Percentiles rank a stretch among this genome's conserved stretches.
Evolutionary conservation across 179 eudicot genomes (phyloP).

Genomic region (Nepenthes alata): DNA sequence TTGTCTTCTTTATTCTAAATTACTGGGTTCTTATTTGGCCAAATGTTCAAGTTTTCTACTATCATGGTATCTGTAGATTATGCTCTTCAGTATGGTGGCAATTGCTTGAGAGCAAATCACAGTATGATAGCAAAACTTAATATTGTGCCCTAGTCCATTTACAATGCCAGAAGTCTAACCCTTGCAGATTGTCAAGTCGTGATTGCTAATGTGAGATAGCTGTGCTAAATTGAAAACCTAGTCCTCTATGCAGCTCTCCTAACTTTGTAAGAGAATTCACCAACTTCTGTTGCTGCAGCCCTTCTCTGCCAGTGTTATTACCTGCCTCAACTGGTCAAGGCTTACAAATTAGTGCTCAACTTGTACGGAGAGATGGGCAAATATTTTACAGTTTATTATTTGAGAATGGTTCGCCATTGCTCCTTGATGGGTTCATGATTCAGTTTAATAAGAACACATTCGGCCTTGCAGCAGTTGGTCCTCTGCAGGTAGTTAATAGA

Average conservation of each 20-base stretch:
- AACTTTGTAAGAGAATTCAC: neutral
- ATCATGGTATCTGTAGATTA: neutral
- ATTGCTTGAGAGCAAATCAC: too few relatives aligned
- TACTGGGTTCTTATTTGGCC: too few relatives aligned
- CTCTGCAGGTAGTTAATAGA: constrained; percentile 57
- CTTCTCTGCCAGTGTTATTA: constrained; percentile 71
- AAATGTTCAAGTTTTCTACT: too few relatives aligned
- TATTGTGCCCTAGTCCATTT: neutral
- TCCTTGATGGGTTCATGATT: constrained; percentile 91
- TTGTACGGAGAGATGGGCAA: constrained; percentile 81
- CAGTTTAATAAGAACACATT: constrained; percentile 94
- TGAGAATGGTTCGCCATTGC: constrained; percentile 62
- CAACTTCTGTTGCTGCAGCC: constrained; percentile 35
- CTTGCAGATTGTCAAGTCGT: neutral
- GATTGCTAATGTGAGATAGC: neutral
- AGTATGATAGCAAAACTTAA: too few relatives aligned
- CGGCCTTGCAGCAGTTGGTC: constrained; percentile 83
- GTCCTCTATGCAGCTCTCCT: neutral
- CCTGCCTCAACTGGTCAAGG: constrained; percentile 85
- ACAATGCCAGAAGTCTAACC: neutral
- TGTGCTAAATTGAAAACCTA: neutral
- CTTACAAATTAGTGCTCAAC: constrained; percentile 80
- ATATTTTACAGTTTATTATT: constrained; percentile 70
- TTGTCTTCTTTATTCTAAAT: neutral
- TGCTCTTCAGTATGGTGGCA: neutral